Conservation (phyloP, 2,329 filamentous ascomycete species). For the Xylariaceae sp. region DNA sequence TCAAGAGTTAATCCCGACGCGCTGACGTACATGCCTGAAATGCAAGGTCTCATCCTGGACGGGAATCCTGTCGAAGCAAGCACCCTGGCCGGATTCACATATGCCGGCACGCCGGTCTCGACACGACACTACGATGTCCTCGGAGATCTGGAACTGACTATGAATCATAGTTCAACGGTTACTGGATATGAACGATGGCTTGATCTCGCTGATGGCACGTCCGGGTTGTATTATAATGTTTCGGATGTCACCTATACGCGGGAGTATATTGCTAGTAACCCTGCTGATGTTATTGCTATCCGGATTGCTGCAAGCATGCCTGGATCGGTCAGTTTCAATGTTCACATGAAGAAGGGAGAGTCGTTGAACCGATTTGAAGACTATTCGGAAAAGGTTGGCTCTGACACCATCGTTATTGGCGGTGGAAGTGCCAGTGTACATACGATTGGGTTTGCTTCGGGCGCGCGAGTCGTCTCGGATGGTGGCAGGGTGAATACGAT, state of each 20-base stretch:
- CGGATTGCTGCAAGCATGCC: slow-evolving; percentile 7
- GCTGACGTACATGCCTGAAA: neutral
- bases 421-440: slow-evolving; percentile 22
- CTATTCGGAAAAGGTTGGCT: slow-evolving; percentile 17
- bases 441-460: slow-evolving; percentile 24
- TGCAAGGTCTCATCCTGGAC: neutral
- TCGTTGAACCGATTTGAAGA: slow-evolving; percentile 2
- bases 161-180: neutral
- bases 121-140: slow-evolving; percentile 4
- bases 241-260: slow-evolving; percentile 1
- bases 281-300: slow-evolving; percentile 5
- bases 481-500: slow-evolving; percentile 15
- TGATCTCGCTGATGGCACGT: neutral
- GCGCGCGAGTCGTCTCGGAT: slow-evolving; percentile 16
- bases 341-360: slow-evolving; percentile 21
- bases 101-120: neutral
- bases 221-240: neutral
- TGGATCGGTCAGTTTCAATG: slow-evolving; percentile 20
- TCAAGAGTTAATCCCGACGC: slow-evolving; percentile 3
- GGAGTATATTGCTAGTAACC: slow-evolving; percentile 8
- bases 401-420: slow-evolving; percentile 23
- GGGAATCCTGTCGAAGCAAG: neutral
- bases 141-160: neutral
- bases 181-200: neutral
- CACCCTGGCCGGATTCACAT: neutral